phyloP scores from a whole-genome alignment of 1,284 basidiomycete genomes.

The Tausonia pullulans region DNA sequence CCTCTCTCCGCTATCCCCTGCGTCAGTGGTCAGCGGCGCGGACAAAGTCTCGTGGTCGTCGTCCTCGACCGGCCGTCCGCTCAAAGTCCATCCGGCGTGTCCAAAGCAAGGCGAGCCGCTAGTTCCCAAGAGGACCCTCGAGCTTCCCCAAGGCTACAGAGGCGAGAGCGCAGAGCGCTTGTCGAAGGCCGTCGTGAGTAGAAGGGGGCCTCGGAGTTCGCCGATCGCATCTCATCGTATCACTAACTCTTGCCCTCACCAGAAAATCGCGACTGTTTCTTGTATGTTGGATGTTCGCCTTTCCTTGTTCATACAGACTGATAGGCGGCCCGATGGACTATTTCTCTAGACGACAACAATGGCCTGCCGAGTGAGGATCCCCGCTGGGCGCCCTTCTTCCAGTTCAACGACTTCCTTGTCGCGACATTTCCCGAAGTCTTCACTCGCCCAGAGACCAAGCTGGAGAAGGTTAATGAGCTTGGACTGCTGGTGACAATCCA shows the following conservation, averaged over 20 bases:
- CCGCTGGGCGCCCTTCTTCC: constrained; percentile 32
- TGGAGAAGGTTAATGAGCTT: constrained; percentile 37
- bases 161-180: constrained; percentile 23
- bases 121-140: constrained; percentile 24
- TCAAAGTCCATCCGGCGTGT: constrained; percentile 15
- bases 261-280: neutral
- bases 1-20: neutral
- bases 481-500: constrained; percentile 39
- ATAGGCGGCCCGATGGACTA: neutral
- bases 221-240: neutral
- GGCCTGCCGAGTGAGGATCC: constrained; percentile 32
- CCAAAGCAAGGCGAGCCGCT: constrained; percentile 28
- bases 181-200: constrained; percentile 28
- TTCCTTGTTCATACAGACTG: constrained; percentile 28
- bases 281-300: too few species aligned
- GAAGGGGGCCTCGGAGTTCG: neutral
- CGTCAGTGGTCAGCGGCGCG: neutral
- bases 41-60: too few species aligned
- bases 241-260: neutral
- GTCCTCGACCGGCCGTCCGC: neutral
- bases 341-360: constrained; percentile 34
- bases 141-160: constrained; percentile 25
- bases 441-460: constrained; percentile 14
- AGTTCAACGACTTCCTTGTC: constrained; percentile 32
- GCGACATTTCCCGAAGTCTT: constrained; percentile 27